These are phyloP conservation scores for Phytophthora europaea DNA, from an alignment of 352 stramenopile genomes.

Conservation along the genomic window DNA sequence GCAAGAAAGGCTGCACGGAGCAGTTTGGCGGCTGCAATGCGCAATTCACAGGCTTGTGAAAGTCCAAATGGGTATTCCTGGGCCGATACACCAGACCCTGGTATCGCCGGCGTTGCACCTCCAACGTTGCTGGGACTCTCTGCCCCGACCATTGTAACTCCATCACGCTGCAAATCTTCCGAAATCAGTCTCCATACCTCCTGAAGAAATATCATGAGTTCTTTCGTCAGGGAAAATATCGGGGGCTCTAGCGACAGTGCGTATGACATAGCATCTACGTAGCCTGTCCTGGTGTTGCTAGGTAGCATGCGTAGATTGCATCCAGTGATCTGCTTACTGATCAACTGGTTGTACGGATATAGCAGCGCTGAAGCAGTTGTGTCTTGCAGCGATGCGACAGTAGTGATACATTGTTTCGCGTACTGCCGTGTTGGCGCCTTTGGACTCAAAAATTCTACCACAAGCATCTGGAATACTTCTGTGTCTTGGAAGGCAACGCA, in stretches of 20 bases:
- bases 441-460: constrained; percentile 88
- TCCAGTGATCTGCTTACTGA: constrained; percentile 88
- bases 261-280: constrained; percentile 90
- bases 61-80: constrained; percentile 91
- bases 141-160: constrained; percentile 36
- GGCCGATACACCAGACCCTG: constrained; percentile 58
- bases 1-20: constrained; percentile 89
- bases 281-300: constrained; percentile 76
- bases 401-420: constrained; percentile 76
- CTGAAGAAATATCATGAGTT: constrained; percentile 87
- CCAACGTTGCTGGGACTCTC: constrained; percentile 37
- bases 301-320: constrained; percentile 81
- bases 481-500: constrained; percentile 87
- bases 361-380: constrained; percentile 76
- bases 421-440: constrained; percentile 75
- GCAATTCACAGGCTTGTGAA: constrained; percentile 82
- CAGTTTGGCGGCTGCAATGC: constrained; percentile 90
- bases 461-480: constrained; percentile 88
- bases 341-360: constrained; percentile 86
- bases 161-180: constrained; percentile 60
- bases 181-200: constrained; percentile 90
- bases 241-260: constrained; percentile 76
- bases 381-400: constrained; percentile 64
- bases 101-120: constrained; percentile 35
- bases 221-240: constrained; percentile 88